Base-by-base conservation (phyloP, 1,284 basidiomycete species). In the Ustilago curta region DNA sequence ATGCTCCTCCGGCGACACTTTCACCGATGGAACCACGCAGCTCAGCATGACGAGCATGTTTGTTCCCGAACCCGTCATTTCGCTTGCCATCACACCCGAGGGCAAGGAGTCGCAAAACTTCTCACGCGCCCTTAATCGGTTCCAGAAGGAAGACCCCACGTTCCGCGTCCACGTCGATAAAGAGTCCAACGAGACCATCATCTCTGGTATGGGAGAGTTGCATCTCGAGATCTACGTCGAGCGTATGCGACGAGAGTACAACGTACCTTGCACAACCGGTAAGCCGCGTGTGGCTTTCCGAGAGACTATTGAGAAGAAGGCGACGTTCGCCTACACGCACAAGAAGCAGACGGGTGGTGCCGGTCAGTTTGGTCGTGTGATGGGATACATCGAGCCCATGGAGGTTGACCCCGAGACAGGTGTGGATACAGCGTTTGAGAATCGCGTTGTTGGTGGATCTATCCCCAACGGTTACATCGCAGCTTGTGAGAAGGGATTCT, bases 181-280 rank as follows among this genome's bases (percentile, higher is more conserved):
- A 37, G 95, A 97, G 84, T 94, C 92, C 80, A 93, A 95, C 86
- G 97, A 99, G 92, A 99, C 97, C n/a, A 99, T 99, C 85, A 98
- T 99, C 73, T 96, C 94, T 35, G 97, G 97, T 19, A 99, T 99
- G 97, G 97, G 96, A 31, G 97, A 99, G 86, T 90, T 99, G 11
- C 97, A 99, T 85, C 90, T 99, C 27, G 97, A 99, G 84, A 97
- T 99, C 83, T 99, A 99, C 87, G 96, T 98, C 70, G 97, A 99
- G 86, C 92, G 97, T 47, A 98, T 99, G 95, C 91, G 91, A 79
- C 91, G 97, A 66, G 97, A 99, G 87, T 99, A 99, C 87, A 93
- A 93, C 72, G 93, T 96, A 27, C 91, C 93, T 37, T 97, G 95
- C 84, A 89, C 91, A 11, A 98, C 96, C 2, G 96, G 97, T 68